phyloP scores from a whole-genome alignment of 1,284 basidiomycete species.

The Malassezia obtusa region DNA sequence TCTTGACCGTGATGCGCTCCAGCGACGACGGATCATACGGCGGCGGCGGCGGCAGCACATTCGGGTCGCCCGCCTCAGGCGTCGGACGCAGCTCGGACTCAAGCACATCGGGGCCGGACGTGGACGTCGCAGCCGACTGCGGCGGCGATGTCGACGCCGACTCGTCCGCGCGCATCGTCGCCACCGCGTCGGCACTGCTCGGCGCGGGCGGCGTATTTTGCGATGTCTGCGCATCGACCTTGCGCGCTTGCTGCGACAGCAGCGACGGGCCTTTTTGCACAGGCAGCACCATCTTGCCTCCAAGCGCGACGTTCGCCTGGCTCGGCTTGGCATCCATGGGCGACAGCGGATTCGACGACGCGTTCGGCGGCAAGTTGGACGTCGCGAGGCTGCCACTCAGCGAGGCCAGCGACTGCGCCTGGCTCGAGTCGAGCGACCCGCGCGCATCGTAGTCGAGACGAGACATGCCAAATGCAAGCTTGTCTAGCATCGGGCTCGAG shows the following conservation, averaged over 20 bases:
- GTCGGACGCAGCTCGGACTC: constrained; percentile 36
- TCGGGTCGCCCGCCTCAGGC: constrained; percentile 54
- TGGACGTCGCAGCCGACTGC: constrained; percentile 1
- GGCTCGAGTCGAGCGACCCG: neutral
- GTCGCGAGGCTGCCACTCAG: neutral
- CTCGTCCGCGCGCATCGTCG: neutral
- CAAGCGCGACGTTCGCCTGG: constrained; percentile 45
- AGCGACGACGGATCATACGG: constrained; percentile 55
- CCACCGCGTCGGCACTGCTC: too few relatives aligned
- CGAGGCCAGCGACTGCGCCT: neutral
- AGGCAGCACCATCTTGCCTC: constrained; percentile 54
- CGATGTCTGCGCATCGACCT: neutral
- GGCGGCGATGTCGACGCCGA: neutral
- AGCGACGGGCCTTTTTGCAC: constrained; percentile 62
- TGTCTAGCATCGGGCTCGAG: constrained; percentile 72
- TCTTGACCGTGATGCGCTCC: constrained; percentile 94
- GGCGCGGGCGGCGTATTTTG: neutral
- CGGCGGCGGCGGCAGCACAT: constrained; percentile 53
- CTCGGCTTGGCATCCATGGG: neutral
- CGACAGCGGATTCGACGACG: neutral
- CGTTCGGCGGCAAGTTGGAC: constrained; percentile 9
- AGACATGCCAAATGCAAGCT: constrained; percentile 84
- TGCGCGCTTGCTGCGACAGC: constrained; percentile 63
- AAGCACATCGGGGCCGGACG: constrained; percentile 3
- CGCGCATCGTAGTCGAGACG: constrained; percentile 47